Evolutionary conservation across 306 rosid species (phyloP).

Genomic region (Herpetospermum pedunculosum): DNA sequence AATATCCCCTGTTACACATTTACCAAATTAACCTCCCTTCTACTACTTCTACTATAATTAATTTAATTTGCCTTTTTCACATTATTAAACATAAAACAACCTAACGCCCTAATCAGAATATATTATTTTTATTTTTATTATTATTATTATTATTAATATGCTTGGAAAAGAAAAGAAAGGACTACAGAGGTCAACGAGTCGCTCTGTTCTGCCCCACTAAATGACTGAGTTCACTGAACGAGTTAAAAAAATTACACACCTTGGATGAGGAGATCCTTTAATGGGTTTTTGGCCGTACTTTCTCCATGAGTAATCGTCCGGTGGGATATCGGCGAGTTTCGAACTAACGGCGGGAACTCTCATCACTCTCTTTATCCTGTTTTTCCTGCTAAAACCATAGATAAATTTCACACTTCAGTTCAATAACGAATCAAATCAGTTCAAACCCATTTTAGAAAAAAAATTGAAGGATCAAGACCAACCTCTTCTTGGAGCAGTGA

Average conservation of each 20-base stretch:
- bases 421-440: neutral
- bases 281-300: slow-evolving; percentile 93
- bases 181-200: slow-evolving; percentile 15
- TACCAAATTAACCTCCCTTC: neutral
- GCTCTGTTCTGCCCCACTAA: neutral
- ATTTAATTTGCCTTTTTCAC: neutral
- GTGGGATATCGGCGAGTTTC: slow-evolving; percentile 66
- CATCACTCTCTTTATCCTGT: slow-evolving; percentile 34
- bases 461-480: too few species aligned
- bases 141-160: too few species aligned
- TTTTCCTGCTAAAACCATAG: slow-evolving; percentile 35
- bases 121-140: too few species aligned
- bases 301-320: slow-evolving; percentile 77
- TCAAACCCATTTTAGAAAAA: neutral
- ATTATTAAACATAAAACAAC: neutral
- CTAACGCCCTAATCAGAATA: neutral
- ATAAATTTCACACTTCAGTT: neutral
- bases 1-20: slow-evolving; percentile 53
- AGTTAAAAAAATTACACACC: slow-evolving; percentile 22
- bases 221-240: neutral
- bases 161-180: neutral
- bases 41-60: neutral
- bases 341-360: slow-evolving; percentile 69
- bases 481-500: slow-evolving; percentile 78
- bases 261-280: slow-evolving; percentile 85